A percentile compares a stretch with the other conserved stretches of the same genome.
phyloP scores from a whole-genome alignment of 345 rosid species.

The Anastatica hierochuntica region DNA sequence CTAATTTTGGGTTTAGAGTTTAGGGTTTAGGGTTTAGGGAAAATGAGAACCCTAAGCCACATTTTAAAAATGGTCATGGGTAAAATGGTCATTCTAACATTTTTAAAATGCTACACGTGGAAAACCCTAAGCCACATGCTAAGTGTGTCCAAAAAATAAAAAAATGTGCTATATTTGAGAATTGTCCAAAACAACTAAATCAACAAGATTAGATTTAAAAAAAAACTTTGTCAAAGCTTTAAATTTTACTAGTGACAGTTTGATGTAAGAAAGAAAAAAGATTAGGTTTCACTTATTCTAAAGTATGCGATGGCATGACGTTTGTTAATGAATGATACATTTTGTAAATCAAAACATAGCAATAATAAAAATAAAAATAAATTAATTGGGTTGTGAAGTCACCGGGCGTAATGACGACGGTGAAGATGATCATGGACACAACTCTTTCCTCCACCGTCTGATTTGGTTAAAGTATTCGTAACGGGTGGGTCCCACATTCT shows the following conservation, averaged over 20 bases:
- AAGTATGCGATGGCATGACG: slow-evolving; percentile 21
- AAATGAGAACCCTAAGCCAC: too few species aligned
- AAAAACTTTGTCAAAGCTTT: background rate
- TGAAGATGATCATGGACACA: slow-evolving; percentile 28
- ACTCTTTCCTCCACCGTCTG: slow-evolving; percentile 22
- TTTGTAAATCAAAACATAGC: too few species aligned
- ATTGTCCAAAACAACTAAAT: too few species aligned
- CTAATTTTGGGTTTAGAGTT: too few species aligned
- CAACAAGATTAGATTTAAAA: background rate
- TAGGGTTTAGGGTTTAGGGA: too few species aligned
- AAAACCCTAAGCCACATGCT: too few species aligned
- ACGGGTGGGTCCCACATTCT: slow-evolving; percentile 27
- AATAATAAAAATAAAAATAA: background rate
- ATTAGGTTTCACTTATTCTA: slow-evolving; percentile 7
- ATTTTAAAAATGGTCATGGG: too few species aligned
- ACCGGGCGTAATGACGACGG: slow-evolving; percentile 21
- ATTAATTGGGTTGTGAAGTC: slow-evolving; percentile 16
- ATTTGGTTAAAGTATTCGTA: slow-evolving; percentile 25
- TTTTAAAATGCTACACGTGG: too few species aligned
- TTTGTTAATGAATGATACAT: background rate
- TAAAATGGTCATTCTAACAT: too few species aligned
- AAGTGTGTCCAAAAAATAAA: too few species aligned
- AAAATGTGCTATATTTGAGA: too few species aligned
- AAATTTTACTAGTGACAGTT: background rate
- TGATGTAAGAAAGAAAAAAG: slow-evolving; percentile 17